Percentiles rank a stretch among this genome's conserved stretches.
Conservation (phyloP, 2,329 filamentous ascomycete species). For the Aspergillus sp. region DNA sequence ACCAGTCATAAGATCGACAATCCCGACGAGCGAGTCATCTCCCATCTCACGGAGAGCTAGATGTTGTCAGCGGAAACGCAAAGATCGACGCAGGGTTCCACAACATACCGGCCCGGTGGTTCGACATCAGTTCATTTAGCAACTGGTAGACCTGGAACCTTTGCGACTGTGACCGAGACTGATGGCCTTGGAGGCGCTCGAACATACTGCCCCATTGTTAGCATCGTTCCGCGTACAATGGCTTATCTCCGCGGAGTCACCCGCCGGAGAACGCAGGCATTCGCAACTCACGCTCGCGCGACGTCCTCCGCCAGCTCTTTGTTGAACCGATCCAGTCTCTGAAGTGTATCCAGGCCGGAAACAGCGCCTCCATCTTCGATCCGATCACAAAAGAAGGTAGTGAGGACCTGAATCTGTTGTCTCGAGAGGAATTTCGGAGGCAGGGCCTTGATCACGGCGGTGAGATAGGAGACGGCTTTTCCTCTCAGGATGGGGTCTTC, state of each 20-base stretch:
- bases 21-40: slow-evolving; percentile 58
- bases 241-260: not conserved
- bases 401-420: slow-evolving; percentile 62
- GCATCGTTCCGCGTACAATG: slow-evolving; percentile 6
- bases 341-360: slow-evolving; percentile 57
- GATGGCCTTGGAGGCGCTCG: slow-evolving; percentile 54
- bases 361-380: slow-evolving; percentile 62
- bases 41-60: slow-evolving; percentile 55
- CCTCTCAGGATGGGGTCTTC: slow-evolving; percentile 59
- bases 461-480: slow-evolving; percentile 53
- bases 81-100: not conserved
- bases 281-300: slow-evolving; percentile 48
- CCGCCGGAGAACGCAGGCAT: not conserved
- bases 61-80: slow-evolving; percentile 7
- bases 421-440: slow-evolving; percentile 55
- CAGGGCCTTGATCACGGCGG: slow-evolving; percentile 45
- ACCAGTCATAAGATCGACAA: slow-evolving; percentile 64
- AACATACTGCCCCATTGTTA: slow-evolving; percentile 41
- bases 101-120: slow-evolving; percentile 54
- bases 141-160: slow-evolving; percentile 62
- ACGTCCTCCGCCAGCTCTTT: slow-evolving; percentile 53
- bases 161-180: slow-evolving; percentile 62
- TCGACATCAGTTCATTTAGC: slow-evolving; percentile 60
- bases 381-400: slow-evolving; percentile 63
- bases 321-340: slow-evolving; percentile 60